Base-by-base conservation (phyloP, 2,329 filamentous ascomycete genomes). In the Domatiomyces globalis region DNA sequence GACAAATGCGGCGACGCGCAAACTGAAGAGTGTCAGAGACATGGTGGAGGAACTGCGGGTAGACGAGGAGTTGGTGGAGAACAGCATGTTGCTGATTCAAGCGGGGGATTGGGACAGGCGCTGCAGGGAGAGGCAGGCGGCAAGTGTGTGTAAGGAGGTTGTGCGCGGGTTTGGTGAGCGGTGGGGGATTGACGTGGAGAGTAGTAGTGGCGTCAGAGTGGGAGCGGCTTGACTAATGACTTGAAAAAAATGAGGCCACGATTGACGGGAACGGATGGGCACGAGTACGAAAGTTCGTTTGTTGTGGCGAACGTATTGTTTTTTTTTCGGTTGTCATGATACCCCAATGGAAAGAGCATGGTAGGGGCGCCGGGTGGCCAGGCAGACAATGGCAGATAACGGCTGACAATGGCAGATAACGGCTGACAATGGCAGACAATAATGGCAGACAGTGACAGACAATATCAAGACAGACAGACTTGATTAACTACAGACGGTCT, bases 31-130 rank as follows among this genome's bases (percentile, higher is more conserved):
- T 36, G 88, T 87, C 5, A 85, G 84, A 60, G 89, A 94, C 64
- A 79, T 94, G 54, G 83, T 96, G 1, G 79, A 82, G 1, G 90
- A 95, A 61, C 83, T 95, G 72, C 79, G 83, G 57, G 79, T 80
- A 53, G 92, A 96, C 62, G 82, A 87, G 54, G 87, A 95, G 61
- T 74, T 83, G 29, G 79, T 83, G 48, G 87, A 95, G 61, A 82
- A 92, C 64, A 89, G 87, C 4, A 82, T 87, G 57, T 72, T 79
- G 51, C 95, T 87, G 81, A 78, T 98, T 46, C 79, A 83, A 53
- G 78, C 78, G 39, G 87, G 87, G 5, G 85, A 87, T 60, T 95
- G 90, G 89, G 79, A 88, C 48, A 80, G 83, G 59, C 77, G 84
- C 50, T 67, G 95, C 36, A 73, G 78, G 57, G 81, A 80, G 50